Evolutionary conservation across 148 eudicot genomes (phyloP), one percentile per base, ranked within the genome.

Genomic region (Simmondsia chinensis): DNA sequence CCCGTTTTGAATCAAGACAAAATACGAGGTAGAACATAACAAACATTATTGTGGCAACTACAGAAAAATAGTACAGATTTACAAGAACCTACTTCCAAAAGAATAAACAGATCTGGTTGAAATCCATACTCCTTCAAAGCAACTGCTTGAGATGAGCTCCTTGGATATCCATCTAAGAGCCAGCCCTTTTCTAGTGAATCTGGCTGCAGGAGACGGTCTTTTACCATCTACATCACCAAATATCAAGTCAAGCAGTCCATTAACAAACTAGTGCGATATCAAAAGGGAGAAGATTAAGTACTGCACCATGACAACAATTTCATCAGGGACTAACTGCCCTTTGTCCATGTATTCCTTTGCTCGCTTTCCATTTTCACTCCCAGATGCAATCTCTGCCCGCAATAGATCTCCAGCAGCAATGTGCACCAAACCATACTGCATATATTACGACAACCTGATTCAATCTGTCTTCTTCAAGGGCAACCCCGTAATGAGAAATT

Each of bases 341-440:
- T 66, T 93, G 70, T 93, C 88, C 99, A 93, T 93, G 68, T 59
- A 86, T 51, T 82, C 84, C 64, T 86, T 82, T 22, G 99, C 96
- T 19, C 30, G 68, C 65, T 55, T 72, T 50, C 96, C 99, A 33
- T 82, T 86, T 64, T 80, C 94, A 61, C 87, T 86, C 48, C 87
- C 87, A 40, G 79, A 67, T 40, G 96, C 66, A 59, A 86, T 74
- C 65, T 86, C 94, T 20, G 78, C 87, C 66, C 96, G 72, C 38
- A 86, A 65, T 36, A 93, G 74, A 73, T 86, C 99, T 24, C 99
- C 99, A 61, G 96, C 96, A 33, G 96, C 83, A 68, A 93, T 71
- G 69, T 93, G 99, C 62, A 93, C 99, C 70, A 93, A 68, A 54
- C 73, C 75, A 79, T 79, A 93, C 96, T 93, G 87, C 96, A 93